phyloP scores from a whole-genome alignment of 2,329 filamentous ascomycete species.

The Xenosphaeropsis pyriputrescens region DNA sequence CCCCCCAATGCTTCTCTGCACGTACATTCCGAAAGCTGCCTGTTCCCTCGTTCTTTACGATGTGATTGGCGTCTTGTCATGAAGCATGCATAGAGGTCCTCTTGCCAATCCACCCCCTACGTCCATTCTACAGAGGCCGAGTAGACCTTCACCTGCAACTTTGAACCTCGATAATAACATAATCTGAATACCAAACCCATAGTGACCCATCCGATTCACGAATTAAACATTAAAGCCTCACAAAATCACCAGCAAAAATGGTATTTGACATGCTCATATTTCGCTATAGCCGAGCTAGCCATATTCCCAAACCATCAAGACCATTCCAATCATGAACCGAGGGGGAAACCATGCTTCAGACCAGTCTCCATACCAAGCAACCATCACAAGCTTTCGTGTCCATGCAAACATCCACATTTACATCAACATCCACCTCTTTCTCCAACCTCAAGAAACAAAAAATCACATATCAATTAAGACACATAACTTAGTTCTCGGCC shows the following conservation, averaged over 20 bases:
- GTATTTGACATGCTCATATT: constrained; percentile 3
- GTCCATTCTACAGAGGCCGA: background rate
- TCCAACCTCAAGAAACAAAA: background rate
- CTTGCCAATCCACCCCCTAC: too few relatives aligned
- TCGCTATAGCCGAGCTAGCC: constrained; percentile 5
- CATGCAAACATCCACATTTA: background rate
- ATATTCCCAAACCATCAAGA: constrained; percentile 3
- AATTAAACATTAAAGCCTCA: background rate
- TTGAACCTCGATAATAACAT: background rate
- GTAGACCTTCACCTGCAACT: background rate
- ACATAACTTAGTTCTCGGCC: constrained; percentile 22
- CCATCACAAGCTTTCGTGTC: too few relatives aligned
- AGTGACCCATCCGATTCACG: background rate
- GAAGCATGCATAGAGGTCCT: too few relatives aligned
- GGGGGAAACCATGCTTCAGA: background rate
- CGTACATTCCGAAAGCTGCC: too few relatives aligned
- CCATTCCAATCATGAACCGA: background rate
- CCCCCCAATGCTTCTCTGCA: too few relatives aligned
- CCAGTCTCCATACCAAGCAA: too few relatives aligned
- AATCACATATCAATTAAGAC: too few relatives aligned
- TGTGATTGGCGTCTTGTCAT: too few relatives aligned
- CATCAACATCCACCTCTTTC: background rate
- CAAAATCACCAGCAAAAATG: background rate
- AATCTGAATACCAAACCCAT: too few relatives aligned
- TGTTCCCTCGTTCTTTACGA: too few relatives aligned